phyloP scores from a whole-genome alignment of 768 basidiomycete species.

The Hericium rajendrae region DNA sequence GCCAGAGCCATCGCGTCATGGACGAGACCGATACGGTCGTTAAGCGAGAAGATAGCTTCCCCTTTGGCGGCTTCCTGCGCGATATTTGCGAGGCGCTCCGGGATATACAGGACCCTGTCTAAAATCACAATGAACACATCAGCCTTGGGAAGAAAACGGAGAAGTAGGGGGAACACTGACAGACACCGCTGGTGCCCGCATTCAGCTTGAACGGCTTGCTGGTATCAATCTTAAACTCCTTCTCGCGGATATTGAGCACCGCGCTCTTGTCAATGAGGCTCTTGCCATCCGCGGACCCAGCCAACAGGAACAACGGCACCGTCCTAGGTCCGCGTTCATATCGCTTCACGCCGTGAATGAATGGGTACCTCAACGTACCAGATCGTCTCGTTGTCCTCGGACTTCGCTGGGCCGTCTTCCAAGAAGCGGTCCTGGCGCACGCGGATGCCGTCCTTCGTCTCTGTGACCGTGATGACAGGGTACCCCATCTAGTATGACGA shows the following conservation, averaged over 20 bases:
- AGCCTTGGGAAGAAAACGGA: not conserved
- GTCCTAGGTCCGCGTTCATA: constrained; percentile 38
- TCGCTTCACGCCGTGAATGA: not conserved
- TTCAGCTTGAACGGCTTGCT: constrained; percentile 83
- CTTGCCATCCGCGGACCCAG: constrained; percentile 51
- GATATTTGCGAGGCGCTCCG: constrained; percentile 69
- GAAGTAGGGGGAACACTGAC: constrained; percentile 36
- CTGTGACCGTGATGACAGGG: constrained; percentile 83
- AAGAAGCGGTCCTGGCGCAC: constrained; percentile 90
- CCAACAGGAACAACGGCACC: constrained; percentile 68
- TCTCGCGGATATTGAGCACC: constrained; percentile 62
- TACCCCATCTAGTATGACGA: constrained; percentile 50
- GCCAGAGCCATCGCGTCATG: constrained; percentile 75
- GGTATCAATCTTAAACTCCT: constrained; percentile 60
- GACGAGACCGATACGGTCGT: constrained; percentile 85
- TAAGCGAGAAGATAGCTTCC: constrained; percentile 58
- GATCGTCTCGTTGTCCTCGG: constrained; percentile 78
- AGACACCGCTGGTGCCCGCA: constrained; percentile 81
- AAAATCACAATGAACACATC: constrained; percentile 4
- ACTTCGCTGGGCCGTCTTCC: constrained; percentile 68
- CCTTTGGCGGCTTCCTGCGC: constrained; percentile 68
- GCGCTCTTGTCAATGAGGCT: constrained; percentile 46
- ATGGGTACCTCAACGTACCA: constrained; percentile 39
- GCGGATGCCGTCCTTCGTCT: constrained; percentile 58
- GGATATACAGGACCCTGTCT: constrained; percentile 84